Evolutionary conservation across 306 rosid species (phyloP), one percentile per base, ranked within the genome.

Genomic region (Gastrolobium villosum): DNA sequence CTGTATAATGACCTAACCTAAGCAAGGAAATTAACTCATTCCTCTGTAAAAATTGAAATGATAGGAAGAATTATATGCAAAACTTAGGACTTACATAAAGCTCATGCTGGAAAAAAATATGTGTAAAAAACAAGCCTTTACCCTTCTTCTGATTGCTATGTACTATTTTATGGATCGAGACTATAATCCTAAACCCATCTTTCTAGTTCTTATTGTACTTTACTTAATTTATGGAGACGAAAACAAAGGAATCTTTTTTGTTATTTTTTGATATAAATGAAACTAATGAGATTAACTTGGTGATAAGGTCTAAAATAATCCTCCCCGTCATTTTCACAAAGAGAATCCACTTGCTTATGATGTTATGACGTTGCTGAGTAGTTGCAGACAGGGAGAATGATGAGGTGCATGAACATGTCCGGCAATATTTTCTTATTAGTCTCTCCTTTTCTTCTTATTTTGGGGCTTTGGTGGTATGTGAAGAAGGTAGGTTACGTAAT

Each of bases 401-500:
- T 50, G 6, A 75, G 81, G 67, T 55, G 82, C 76, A 76, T 43
- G 77, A 73, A 87, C 67, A 87, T 84, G 71, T 72, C 84, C 84
- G 68, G 89, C 91, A 82, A 20, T 20, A 10, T 70, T 49, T 6
- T 14, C 35, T 36, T 34, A 2, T 36, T 34, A 2, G 15, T 56
- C 28, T 52, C 44, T 39, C 55, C 2, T 10, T 55, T 56, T 31
- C 48, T 32, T 15, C 41, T 10, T 28, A 13, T 8, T 0, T 28
- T 1, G 10, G 79, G 59, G 26, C 30, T 36, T 31, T 49, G 34
- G 37, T 5, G 73, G 83, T 78, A 76, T 81, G 83, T 72, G 89
- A 76, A 64, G 68, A 70, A 62, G 68, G 85, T 86, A 74, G 85
- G 84, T 88, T 65, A 84, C 79, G 84, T 64, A 86, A 89, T 85